Evolutionary conservation across 148 eudicot genomes (phyloP), one percentile per base, ranked within the genome.

Genomic region (Salicornia ramosissima): DNA sequence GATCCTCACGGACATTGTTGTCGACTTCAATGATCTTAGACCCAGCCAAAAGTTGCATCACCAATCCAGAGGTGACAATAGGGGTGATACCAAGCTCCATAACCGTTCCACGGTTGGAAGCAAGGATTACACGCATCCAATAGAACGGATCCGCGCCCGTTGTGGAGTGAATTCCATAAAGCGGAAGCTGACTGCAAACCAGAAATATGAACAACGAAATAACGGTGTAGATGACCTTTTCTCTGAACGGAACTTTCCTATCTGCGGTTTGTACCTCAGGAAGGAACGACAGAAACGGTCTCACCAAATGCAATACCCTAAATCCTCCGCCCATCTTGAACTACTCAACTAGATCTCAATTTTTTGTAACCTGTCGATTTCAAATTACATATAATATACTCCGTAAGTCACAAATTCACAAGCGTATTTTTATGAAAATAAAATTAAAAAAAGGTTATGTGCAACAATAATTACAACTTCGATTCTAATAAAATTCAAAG

Each of bases 71-170:
- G 7, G 97, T 91, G 54, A 91, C 97, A 80, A 91, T 88, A 40
- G 97, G 97, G 63, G 97, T 91, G 83, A 91, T 91, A 61, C 97
- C 97, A n/a, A 91, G 87, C 80, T 91, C 97, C 97, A 91, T 91
- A 40, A 91, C 94, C 4, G 97, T 91, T 45, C 97, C 97, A 71
- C 97, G 88, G 70, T 80, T 91, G 46, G 94, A 88, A 59, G 97
- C 97, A 46, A 91, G 94, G 70, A 91, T 91, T 43, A 84, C 97
- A 82, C 94, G 97, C 94, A 91, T 91, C 97, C 97, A 88, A 51
- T 91, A 91, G 72, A 91, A 91, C 0, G 97, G 97, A 51, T 91
- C 97, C 2, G 86, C 94, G 6, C 91, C 94, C 0, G 94, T 86
- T 8, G 91, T 86, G 21, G 97, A 88, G 76, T 88, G 94, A 45